Conservation (phyloP, 2,329 filamentous ascomycete genomes). For the Scleromitrula shiraiana region DNA sequence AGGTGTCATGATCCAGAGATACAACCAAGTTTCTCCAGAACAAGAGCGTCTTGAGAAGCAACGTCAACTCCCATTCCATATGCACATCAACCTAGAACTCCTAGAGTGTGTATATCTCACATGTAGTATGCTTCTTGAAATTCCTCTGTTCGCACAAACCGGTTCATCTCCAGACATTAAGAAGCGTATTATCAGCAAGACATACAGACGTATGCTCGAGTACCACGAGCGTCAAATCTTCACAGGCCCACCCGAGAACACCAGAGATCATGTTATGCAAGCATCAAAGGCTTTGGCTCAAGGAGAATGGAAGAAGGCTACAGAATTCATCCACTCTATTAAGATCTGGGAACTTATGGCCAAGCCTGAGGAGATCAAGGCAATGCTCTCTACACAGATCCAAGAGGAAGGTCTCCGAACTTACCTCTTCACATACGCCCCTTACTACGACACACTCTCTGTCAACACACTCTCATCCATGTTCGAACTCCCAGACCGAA, state of each 20-base stretch:
- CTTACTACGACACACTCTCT: conserved; percentile 95
- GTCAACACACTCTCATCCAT: conserved; percentile 78
- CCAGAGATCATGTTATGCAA: conserved; percentile 98
- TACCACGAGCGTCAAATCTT: conserved; percentile 99
- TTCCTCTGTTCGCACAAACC: conserved; percentile 91
- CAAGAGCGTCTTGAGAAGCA: conserved; percentile 97
- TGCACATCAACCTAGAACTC: conserved; percentile 99
- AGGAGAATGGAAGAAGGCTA: conserved; percentile 97
- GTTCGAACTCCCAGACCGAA: conserved; percentile 89
- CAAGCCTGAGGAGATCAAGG: conserved; percentile 85
- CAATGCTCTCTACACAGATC: conserved; percentile 95
- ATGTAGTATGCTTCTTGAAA: conserved; percentile 98
- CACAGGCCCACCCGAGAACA: conserved; percentile 97
- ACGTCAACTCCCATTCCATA: conserved; percentile 97
- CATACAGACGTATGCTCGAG: conserved; percentile 96
- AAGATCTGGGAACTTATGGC: conserved; percentile 99
- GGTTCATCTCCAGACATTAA: conserved; percentile 94
- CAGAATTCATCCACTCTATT: conserved; percentile 88
- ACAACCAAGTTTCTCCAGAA: conserved; percentile 91
- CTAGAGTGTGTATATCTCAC: conserved; percentile 98
- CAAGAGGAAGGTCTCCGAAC: conserved; percentile 97
- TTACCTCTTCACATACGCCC: conserved; percentile 98
- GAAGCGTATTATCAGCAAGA: conserved; percentile 98
- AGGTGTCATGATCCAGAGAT: conserved; percentile 96
- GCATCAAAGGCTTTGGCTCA: conserved; percentile 93